Evolutionary conservation across 2,329 filamentous ascomycete genomes (phyloP).

Genomic region (Chaetothyriales sp.): DNA sequence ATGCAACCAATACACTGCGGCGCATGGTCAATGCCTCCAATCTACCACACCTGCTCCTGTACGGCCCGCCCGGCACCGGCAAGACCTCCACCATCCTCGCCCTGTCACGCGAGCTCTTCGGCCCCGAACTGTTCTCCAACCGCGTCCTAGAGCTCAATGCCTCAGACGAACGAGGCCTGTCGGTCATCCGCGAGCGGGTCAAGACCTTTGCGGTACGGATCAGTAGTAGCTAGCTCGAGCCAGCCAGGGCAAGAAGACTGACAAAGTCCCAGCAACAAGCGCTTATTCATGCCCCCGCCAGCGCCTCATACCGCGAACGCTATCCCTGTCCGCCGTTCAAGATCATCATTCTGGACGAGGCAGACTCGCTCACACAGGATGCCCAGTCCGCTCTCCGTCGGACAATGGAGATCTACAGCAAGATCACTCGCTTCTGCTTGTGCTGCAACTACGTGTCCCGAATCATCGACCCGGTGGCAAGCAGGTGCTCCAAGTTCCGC

Average conservation of each 20-base stretch:
- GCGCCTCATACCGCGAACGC: slow-evolving; percentile 34
- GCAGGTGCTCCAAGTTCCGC: slow-evolving; percentile 84
- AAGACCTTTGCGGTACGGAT: slow-evolving; percentile 72
- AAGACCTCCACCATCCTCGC: slow-evolving; percentile 98
- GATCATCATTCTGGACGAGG: slow-evolving; percentile 90
- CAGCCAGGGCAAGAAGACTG: background rate
- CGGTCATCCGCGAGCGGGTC: slow-evolving; percentile 92
- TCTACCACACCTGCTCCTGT: slow-evolving; percentile 98
- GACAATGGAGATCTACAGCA: slow-evolving; percentile 96
- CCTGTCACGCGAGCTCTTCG: slow-evolving; percentile 92
- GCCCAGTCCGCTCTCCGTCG: slow-evolving; percentile 81
- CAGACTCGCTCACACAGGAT: slow-evolving; percentile 97
- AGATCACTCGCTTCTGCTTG: slow-evolving; percentile 91
- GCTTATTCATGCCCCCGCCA: slow-evolving; percentile 12
- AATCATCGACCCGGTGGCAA: slow-evolving; percentile 92
- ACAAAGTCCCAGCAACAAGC: slow-evolving; percentile 3
- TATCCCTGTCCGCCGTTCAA: slow-evolving; percentile 97
- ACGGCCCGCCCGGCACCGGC: slow-evolving; percentile 89
- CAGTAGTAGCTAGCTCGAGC: background rate
- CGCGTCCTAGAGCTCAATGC: slow-evolving; percentile 98
- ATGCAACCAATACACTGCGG: slow-evolving; percentile 84
- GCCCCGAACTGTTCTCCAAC: slow-evolving; percentile 78
- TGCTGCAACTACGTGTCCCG: slow-evolving; percentile 98
- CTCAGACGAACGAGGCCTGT: slow-evolving; percentile 95
- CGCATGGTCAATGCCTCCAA: slow-evolving; percentile 90